These are phyloP conservation scores for Waltergamsia citrina DNA, from an alignment of 2,329 filamentous ascomycete genomes.

Conservation along the genomic window DNA sequence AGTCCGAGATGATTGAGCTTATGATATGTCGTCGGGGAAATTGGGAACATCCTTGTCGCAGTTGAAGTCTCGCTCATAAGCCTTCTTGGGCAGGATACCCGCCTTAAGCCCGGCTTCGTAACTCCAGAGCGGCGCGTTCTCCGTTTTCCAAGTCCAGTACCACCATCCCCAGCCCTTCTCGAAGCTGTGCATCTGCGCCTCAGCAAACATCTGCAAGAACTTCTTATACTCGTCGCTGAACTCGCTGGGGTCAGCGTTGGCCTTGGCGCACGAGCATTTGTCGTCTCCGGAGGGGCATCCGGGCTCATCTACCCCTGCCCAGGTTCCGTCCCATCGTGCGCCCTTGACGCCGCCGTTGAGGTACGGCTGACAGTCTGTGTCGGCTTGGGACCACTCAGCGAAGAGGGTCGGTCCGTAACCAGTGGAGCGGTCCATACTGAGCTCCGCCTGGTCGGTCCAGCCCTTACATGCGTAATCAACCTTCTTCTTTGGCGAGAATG, in stretches of 20 bases:
- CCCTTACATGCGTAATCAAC: conserved; percentile 78
- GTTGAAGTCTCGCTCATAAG: conserved; percentile 61
- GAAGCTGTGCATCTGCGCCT: conserved; percentile 93
- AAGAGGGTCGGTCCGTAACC: conserved; percentile 92
- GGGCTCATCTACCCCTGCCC: conserved; percentile 59
- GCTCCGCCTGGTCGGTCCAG: conserved; percentile 72
- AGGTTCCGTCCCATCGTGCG: conserved; percentile 85
- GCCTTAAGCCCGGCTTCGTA: conserved; percentile 71
- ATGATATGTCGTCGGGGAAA: conserved; percentile 31
- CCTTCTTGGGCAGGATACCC: conserved; percentile 70
- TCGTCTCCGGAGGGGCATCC: conserved; percentile 61
- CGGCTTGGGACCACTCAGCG: conserved; percentile 95
- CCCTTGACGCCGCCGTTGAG: conserved; percentile 87
- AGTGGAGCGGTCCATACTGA: conserved; percentile 61
- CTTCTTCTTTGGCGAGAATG: conserved; percentile 72
- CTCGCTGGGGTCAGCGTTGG: conserved; percentile 61
- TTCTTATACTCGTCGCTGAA: conserved; percentile 72
- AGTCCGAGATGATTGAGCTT: too few relatives aligned
- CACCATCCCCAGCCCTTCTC: conserved; percentile 96
- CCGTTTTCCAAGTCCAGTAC: conserved; percentile 98
- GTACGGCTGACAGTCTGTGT: conserved; percentile 83
- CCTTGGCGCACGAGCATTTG: conserved; percentile 62
- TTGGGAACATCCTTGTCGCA: conserved; percentile 50
- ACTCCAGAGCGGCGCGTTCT: conserved; percentile 81
- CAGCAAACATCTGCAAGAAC: conserved; percentile 82